phyloP scores from a whole-genome alignment of 2,329 filamentous ascomycete species.

The Bipolaris cookei region DNA sequence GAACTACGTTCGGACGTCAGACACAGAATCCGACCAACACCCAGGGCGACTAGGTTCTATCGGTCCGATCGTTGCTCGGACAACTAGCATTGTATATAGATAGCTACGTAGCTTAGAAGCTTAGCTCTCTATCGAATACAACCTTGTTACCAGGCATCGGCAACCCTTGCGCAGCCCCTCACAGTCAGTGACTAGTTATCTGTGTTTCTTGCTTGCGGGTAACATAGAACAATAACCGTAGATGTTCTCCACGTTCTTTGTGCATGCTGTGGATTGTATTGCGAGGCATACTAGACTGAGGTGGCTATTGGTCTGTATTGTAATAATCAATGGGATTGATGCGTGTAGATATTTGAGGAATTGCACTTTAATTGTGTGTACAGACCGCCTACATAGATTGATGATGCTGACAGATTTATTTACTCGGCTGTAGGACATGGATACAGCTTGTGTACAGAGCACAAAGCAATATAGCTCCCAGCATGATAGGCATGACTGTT shows the following conservation, averaged over 20 bases:
- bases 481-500: too few relatives aligned
- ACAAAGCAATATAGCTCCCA: background rate
- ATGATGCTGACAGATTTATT: background rate
- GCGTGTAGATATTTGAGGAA: background rate
- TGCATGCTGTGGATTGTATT: slow-evolving; percentile 48
- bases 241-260: background rate
- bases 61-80: too few relatives aligned
- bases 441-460: slow-evolving; percentile 5
- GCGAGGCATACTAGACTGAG: slow-evolving; percentile 59
- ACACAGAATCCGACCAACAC: too few relatives aligned
- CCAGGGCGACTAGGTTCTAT: too few relatives aligned
- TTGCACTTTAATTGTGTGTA: background rate
- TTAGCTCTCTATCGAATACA: too few relatives aligned
- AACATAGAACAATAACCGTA: slow-evolving; percentile 59
- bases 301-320: slow-evolving; percentile 57
- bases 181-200: background rate
- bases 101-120: too few relatives aligned
- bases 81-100: too few relatives aligned
- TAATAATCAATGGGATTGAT: slow-evolving; percentile 14
- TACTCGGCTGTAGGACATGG: background rate
- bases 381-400: background rate
- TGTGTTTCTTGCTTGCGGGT: slow-evolving; percentile 22
- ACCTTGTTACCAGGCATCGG: too few relatives aligned
- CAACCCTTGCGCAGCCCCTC: too few relatives aligned
- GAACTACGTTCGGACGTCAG: too few relatives aligned